Evolutionary conservation across 2,329 filamentous ascomycete species (phyloP).

Genomic region (Alternaria sp.): DNA sequence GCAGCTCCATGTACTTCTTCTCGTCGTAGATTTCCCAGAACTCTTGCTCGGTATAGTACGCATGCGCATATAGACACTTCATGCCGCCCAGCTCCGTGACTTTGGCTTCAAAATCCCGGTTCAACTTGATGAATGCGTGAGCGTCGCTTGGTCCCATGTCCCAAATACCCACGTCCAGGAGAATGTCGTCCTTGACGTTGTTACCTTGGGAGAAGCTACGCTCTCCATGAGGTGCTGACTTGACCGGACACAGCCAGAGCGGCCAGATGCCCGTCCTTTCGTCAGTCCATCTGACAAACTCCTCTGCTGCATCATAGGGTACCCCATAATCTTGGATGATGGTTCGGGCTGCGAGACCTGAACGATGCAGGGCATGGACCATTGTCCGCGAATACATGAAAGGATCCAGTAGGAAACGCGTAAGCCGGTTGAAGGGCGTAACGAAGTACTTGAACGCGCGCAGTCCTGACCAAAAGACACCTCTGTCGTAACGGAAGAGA

Average conservation of each 20-base stretch:
- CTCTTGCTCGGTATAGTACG: conserved; percentile 77
- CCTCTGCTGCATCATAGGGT: conserved; percentile 60
- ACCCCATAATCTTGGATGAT: conserved; percentile 71
- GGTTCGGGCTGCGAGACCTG: conserved; percentile 63
- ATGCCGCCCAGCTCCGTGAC: conserved; percentile 75
- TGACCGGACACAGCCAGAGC: conserved; percentile 66
- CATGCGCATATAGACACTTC: conserved; percentile 90
- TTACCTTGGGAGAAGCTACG: conserved; percentile 44
- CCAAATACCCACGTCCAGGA: conserved; percentile 71
- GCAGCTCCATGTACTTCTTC: conserved; percentile 68
- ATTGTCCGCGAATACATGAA: conserved; percentile 69
- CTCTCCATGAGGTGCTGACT: conserved; percentile 34
- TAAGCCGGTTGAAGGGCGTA: conserved; percentile 67
- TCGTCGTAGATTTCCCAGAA: conserved; percentile 73
- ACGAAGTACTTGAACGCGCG: conserved; percentile 69
- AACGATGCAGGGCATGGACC: conserved; percentile 69
- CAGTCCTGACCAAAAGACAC: conserved; percentile 70
- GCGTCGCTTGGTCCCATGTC: conserved; percentile 70
- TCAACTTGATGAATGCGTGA: conserved; percentile 70
- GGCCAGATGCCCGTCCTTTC: conserved; percentile 62
- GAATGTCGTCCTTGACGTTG: conserved; percentile 39
- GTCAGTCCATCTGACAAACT: conserved; percentile 64
- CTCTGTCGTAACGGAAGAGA: conserved; percentile 69
- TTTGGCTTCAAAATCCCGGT: conserved; percentile 75
- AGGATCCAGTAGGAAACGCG: conserved; percentile 66